Evolutionary conservation across 495 filamentous ascomycete genomes (phyloP), one percentile per base, ranked within the genome.

Genomic region (Xylaria intraflava): DNA sequence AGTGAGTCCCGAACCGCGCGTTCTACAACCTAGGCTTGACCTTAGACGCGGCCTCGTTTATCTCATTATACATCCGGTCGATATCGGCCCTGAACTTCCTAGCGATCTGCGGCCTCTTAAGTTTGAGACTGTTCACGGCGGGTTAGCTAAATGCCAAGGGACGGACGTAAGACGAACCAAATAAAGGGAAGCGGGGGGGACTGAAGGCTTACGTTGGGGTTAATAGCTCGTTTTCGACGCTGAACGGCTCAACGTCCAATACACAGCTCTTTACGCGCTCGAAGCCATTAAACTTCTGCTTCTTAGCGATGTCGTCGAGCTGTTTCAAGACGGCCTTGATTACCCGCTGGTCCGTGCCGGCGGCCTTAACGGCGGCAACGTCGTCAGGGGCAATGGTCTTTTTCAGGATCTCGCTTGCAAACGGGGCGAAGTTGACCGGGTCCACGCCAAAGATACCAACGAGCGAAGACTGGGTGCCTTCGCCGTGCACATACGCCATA

Each of bases 151-250:
- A 39, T 12, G 9, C 20, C 4, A 29, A 33, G 31, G 17, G 17
- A 14, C 11, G 6, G 30, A 44, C n/a, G 6, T 29, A 14, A 38
- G 56, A 35, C 16, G 24, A 14, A 33, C 17, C 2, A 20, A 22
- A 30, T 26, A n/a, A 11, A 3, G 35, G 46, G 31, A 50, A 88
- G n/a, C n/a, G n/a, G n/a, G n/a, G n/a, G n/a, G n/a, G n/a, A n/a
- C n/a, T n/a, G n/a, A n/a, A n/a, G n/a, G n/a, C 89, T 81, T 79
- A 96, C 91, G 93, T 98, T 12, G 93, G 93, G 14, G 93, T 98
- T 68, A 98, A 66, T 23, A 97, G 76, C 72, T 94, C 86, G 65
- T 98, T 97, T 58, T 96, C 93, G 57, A 97, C 83, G 8, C 83
- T 87, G 64, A 98, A 97, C 6, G 93, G 93, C 47, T 98, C 93